phyloP scores from a whole-genome alignment of 23 red algal species.

The Cyanidiococcus yangmingshanensis region DNA sequence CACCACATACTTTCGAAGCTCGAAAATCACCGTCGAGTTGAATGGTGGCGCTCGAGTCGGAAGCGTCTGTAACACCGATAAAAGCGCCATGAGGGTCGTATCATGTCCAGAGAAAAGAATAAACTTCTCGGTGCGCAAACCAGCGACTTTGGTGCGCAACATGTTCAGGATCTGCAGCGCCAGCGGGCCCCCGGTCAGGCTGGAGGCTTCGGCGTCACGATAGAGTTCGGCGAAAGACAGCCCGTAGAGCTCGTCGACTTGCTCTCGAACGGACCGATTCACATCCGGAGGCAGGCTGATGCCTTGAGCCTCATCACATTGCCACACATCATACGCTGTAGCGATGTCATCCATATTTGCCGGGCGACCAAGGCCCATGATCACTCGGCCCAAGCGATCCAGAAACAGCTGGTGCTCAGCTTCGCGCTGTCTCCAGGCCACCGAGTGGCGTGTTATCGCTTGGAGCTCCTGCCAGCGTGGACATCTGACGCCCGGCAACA shows the following conservation, averaged over 20 bases:
- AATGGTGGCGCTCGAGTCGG: slow-evolving; percentile 57
- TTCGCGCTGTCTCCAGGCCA: slow-evolving; percentile 14
- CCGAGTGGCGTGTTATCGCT: neutral
- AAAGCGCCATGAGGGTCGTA: slow-evolving; percentile 57
- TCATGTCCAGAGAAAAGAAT: slow-evolving; percentile 80
- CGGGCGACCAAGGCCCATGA: slow-evolving; percentile 20
- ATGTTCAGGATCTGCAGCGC: neutral
- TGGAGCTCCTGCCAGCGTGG: slow-evolving; percentile 31
- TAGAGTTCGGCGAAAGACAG: neutral
- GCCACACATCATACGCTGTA: slow-evolving; percentile 42
- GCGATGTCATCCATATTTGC: slow-evolving; percentile 26
- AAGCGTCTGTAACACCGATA: slow-evolving; percentile 44
- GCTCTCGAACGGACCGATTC: slow-evolving; percentile 28
- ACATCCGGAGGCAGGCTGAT: slow-evolving; percentile 33
- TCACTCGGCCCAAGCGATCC: neutral
- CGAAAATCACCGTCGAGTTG: slow-evolving; percentile 78
- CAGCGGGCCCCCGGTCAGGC: neutral
- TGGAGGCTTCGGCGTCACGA: neutral
- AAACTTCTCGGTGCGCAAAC: neutral
- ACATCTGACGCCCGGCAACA: slow-evolving; percentile 49
- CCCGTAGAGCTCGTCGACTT: neutral
- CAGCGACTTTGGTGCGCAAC: neutral
- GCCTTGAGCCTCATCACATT: slow-evolving; percentile 28
- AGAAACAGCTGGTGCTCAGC: slow-evolving; percentile 27
- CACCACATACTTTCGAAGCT: slow-evolving; percentile 33